Base-by-base conservation (phyloP, 2,329 filamentous ascomycete genomes). In the Scytalidium lignicola region DNA sequence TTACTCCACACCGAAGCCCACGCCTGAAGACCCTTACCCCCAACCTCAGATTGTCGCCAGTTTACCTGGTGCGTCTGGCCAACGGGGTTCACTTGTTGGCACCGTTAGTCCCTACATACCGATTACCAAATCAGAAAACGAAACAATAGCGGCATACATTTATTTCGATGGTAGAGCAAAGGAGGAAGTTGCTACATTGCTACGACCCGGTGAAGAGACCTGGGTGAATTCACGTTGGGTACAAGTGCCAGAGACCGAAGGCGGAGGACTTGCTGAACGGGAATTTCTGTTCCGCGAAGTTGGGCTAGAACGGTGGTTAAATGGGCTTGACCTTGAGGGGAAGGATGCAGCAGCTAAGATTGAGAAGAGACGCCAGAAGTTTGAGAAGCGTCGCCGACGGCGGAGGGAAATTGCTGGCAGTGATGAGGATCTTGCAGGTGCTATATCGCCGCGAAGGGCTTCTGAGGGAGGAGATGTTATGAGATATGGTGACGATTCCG, bases 191-290 rank as follows among this genome's bases (percentile, higher is more conserved):
- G 93, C 93, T 46, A 99, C 93, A 12, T 74, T 99, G 50, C 75
- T 99, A 46, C 80, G 93, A 48, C 86, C 91, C 12, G 92, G 93
- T 20, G 93, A 97, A 66, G 93, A 99, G 71, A 99, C 93, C 2
- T 99, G 93, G 93, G 95, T 99, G 20, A 99, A 97, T 64, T 96
- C 90, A 49, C 80, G 93, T 60, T 99, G 93, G 93, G 93, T 99
- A 44, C 92, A 95, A 64, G 83, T 99, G 6, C 90, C 92, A 2
- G 85, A 91, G 22, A 82, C 86, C 20, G 92, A 97, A 69, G 92
- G 92, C 26, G 93, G 93, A 44, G 93, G 93, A 40, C 80, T 99
- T 42, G 93, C 93, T 23, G 93, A 99, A 73, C 83, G 93, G 56
- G 93, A 99, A 66, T 99, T 99, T 60, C 73, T 99, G 56, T 99